Conservation (phyloP, 1,284 basidiomycete species). For the Tylopilus sp. region DNA sequence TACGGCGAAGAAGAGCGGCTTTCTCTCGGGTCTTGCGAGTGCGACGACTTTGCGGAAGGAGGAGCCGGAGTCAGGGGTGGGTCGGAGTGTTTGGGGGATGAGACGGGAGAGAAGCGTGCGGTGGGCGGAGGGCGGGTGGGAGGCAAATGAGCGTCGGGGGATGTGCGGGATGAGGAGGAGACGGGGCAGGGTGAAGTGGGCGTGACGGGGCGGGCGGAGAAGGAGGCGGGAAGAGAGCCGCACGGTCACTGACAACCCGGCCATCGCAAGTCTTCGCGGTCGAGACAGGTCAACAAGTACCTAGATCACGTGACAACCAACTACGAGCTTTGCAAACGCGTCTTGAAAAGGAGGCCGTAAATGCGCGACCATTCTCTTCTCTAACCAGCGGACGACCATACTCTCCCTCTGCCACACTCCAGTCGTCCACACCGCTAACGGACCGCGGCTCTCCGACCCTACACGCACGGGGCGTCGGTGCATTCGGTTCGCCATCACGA, state of each 20-base stretch:
- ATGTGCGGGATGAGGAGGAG: not conserved
- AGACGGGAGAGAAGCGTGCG: slow-evolving; percentile 40
- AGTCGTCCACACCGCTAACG: slow-evolving; percentile 65
- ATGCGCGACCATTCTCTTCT: slow-evolving; percentile 43
- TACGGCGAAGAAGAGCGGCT: slow-evolving; percentile 68
- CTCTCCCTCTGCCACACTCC: slow-evolving; percentile 65
- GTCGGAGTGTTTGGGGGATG: slow-evolving; percentile 34
- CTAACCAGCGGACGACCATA: slow-evolving; percentile 55
- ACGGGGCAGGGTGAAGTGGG: not conserved
- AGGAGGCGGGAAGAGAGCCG: slow-evolving; percentile 1
- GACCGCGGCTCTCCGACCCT: slow-evolving; percentile 34
- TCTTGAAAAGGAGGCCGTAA: not conserved
- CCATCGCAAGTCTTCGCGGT: not conserved
- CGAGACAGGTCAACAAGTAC: not conserved
- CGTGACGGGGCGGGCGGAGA: slow-evolving; percentile 1
- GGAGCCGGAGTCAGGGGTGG: slow-evolving; percentile 41
- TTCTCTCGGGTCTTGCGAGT: slow-evolving; percentile 77
- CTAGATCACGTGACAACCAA: not conserved
- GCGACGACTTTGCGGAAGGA: slow-evolving; percentile 72
- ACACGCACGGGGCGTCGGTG: slow-evolving; percentile 9
- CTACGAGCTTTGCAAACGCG: not conserved
- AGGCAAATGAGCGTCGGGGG: slow-evolving; percentile 12
- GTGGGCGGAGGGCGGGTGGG: slow-evolving; percentile 6
- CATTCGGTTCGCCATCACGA: slow-evolving; percentile 82
- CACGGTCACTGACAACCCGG: not conserved